Percentiles rank a stretch among this genome's conserved stretches.
Evolutionary conservation across 2,329 filamentous ascomycete genomes (phyloP).

Genomic region (Lachnellula arida): DNA sequence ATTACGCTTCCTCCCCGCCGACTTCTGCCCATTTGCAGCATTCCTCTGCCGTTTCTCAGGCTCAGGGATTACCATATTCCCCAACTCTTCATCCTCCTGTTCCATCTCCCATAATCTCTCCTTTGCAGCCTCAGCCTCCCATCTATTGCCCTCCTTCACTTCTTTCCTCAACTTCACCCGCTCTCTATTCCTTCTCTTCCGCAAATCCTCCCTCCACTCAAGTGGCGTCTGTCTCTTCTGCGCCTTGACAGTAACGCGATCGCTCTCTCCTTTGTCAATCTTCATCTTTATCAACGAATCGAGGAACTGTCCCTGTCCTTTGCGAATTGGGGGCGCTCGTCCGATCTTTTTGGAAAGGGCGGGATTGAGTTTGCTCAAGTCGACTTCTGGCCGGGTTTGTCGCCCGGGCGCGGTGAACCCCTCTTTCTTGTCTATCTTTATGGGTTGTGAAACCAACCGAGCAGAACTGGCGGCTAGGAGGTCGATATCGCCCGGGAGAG

Average conservation of each 20-base stretch:
- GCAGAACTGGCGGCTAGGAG: slow-evolving; percentile 67
- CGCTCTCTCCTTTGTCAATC: neutral
- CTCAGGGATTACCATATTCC: neutral
- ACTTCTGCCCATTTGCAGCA: neutral
- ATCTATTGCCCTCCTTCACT: neutral
- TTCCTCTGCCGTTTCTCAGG: neutral
- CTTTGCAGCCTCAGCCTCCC: slow-evolving; percentile 6
- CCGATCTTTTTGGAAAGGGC: neutral
- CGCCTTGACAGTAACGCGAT: neutral
- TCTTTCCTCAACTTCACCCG: neutral
- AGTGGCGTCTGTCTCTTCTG: neutral
- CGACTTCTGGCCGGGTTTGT: neutral
- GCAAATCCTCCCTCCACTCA: neutral
- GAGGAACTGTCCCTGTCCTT: neutral
- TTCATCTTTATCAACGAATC: neutral
- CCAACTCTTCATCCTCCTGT: slow-evolving; percentile 11
- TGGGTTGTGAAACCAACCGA: slow-evolving; percentile 64
- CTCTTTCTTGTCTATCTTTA: slow-evolving; percentile 44
- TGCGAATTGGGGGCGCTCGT: neutral
- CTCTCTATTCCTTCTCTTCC: neutral
- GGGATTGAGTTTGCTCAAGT: neutral
- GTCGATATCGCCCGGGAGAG: slow-evolving; percentile 57
- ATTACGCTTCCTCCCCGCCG: slow-evolving; percentile 4
- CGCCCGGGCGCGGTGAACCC: too few species aligned
- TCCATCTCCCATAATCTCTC: slow-evolving; percentile 21